These are phyloP conservation scores for Tetragonia tetragonoides DNA, from an alignment of 148 eudicot species.

Conservation along the genomic window DNA sequence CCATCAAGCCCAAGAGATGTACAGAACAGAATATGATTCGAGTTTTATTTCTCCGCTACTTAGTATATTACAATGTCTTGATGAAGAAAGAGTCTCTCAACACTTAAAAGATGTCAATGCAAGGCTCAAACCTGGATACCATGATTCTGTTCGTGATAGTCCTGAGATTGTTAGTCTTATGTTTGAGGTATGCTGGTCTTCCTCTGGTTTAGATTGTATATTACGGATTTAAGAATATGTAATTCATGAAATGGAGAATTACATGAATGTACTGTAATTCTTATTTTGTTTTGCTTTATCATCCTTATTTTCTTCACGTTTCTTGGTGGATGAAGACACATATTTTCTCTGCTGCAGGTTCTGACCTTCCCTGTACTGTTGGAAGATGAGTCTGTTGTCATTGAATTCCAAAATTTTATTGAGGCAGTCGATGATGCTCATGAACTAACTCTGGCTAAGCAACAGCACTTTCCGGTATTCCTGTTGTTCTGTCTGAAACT, in stretches of 20 bases:
- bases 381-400: slow-evolving; percentile 71
- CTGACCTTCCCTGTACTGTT: slow-evolving; percentile 76
- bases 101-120: slow-evolving; percentile 74
- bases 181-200: slow-evolving; percentile 73
- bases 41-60: slow-evolving; percentile 77
- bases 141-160: slow-evolving; percentile 56
- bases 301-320: not conserved
- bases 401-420: slow-evolving; percentile 72
- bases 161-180: slow-evolving; percentile 73
- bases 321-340: slow-evolving; percentile 15
- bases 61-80: slow-evolving; percentile 62
- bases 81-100: slow-evolving; percentile 77
- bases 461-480: slow-evolving; percentile 86
- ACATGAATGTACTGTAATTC: not conserved
- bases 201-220: not conserved
- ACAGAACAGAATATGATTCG: slow-evolving; percentile 64
- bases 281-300: not conserved
- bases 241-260: not conserved
- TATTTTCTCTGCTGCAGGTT: slow-evolving; percentile 45
- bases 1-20: slow-evolving; percentile 86
- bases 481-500: not conserved
- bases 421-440: slow-evolving; percentile 86
- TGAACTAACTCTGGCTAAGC: slow-evolving; percentile 75
- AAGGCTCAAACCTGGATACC: slow-evolving; percentile 50
- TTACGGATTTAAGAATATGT: not conserved